Evolutionary conservation across 2,329 filamentous ascomycete species (phyloP).

Genomic region (Neopestalotiopsis sp.): DNA sequence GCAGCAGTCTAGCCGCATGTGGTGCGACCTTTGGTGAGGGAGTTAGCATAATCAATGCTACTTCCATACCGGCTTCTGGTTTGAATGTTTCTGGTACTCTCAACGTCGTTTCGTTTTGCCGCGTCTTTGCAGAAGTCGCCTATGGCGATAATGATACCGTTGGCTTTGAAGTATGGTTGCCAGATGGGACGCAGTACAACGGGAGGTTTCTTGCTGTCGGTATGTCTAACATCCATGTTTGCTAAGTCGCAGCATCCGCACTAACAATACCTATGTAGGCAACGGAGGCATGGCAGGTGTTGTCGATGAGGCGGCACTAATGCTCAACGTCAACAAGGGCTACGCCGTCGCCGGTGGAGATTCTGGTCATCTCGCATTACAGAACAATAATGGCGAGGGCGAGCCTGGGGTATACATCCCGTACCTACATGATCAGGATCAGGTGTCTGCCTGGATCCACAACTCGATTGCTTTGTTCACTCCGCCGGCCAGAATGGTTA

Average conservation of each 20-base stretch:
- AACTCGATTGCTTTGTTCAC: conserved; percentile 41
- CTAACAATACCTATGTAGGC: conserved; percentile 17
- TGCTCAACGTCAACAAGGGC: conserved; percentile 28
- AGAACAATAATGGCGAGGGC: conserved; percentile 19
- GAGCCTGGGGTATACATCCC: conserved; percentile 25
- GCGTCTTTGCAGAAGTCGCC: background rate
- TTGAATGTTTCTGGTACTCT: too few relatives aligned
- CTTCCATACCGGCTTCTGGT: too few relatives aligned
- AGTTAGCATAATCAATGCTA: too few relatives aligned
- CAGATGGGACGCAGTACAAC: conserved; percentile 23
- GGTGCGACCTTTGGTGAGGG: too few relatives aligned
- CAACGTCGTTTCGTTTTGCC: too few relatives aligned
- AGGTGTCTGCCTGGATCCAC: conserved; percentile 40
- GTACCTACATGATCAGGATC: conserved; percentile 25
- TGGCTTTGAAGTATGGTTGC: conserved; percentile 31
- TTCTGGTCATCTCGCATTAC: conserved; percentile 27
- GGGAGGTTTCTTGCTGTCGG: conserved; percentile 30
- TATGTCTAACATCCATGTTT: conserved; percentile 10
- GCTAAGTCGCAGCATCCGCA: too few relatives aligned
- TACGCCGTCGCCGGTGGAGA: conserved; percentile 29
- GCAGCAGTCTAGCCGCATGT: too few relatives aligned
- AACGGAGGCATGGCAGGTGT: conserved; percentile 32
- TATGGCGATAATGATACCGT: conserved; percentile 25
- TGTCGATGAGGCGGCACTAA: conserved; percentile 23
- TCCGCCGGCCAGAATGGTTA: conserved; percentile 33